Conservation (phyloP, 2,329 filamentous ascomycete species). For the Onygenales sp. region DNA sequence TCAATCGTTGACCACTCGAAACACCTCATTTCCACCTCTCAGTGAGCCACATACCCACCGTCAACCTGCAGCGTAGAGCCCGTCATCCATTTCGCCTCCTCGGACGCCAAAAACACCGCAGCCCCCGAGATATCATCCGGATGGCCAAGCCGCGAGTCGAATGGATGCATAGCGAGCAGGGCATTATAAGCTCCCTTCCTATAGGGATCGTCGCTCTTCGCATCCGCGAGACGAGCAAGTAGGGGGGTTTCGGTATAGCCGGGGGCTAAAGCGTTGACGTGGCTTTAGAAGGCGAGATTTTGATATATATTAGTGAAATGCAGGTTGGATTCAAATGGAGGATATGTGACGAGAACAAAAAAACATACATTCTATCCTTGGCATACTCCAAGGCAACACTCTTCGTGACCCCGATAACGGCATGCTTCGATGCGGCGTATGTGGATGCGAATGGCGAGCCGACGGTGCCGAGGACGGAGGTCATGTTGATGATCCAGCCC, state of each 20-base stretch:
- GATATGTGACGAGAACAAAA: background rate
- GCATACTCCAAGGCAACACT: constrained; percentile 43
- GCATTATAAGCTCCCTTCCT: constrained; percentile 7
- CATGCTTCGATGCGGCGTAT: constrained; percentile 43
- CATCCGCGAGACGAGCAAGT: constrained; percentile 8
- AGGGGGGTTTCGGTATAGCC: constrained; percentile 32
- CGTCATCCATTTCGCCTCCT: constrained; percentile 39
- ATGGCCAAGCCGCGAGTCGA: constrained; percentile 18
- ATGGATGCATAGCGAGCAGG: constrained; percentile 16
- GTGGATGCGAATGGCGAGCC: constrained; percentile 14
- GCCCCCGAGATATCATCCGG: constrained; percentile 29
- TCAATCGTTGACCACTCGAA: background rate
- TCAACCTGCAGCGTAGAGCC: constrained; percentile 38
- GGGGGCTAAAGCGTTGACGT: constrained; percentile 46
- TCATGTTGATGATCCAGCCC: constrained; percentile 28
- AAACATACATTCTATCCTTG: constrained; percentile 29
- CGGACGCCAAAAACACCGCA: constrained; percentile 38
- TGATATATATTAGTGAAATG: background rate
- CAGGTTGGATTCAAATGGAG: background rate
- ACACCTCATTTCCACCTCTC: background rate
- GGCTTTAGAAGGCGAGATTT: constrained; percentile 12
- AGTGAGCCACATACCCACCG: constrained; percentile 32
- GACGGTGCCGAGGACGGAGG: constrained; percentile 23
- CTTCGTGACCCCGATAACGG: constrained; percentile 41
- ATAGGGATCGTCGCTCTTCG: constrained; percentile 4